Base-by-base conservation (phyloP, 176 grass and related monocot genomes). In the Metroxylon sagu region DNA sequence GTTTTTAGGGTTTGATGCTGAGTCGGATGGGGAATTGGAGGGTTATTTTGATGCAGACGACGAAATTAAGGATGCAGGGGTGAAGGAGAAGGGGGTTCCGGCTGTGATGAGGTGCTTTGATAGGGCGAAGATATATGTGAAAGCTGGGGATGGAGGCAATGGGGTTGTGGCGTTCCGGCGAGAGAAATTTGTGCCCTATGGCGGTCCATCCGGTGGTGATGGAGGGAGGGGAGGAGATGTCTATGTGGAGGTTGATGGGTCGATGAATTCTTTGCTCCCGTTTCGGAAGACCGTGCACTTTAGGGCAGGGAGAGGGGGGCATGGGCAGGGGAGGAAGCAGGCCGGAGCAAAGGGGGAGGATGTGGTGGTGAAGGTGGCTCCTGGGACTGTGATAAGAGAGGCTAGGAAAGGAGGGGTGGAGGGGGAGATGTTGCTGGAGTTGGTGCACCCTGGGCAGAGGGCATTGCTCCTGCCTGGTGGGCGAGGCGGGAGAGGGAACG, bases 21-120 rank as follows among this genome's bases (percentile, higher is more conserved):
- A 80, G 28, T 52, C 12, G 19, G 49, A 68, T 56, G 65, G 52
- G 16, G 65, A 56, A 3, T 21, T 56, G 57, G 30, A 25, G 5
- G 62, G 17, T 56, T 60, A 17, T 19, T 4, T 62, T 57, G 58
- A 81, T 16, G 69, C 31, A 16, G 51, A 79, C 12, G 26, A 70
- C 6, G 62, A 60, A 30, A 28, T 59, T 25, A 60, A 53, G 50
- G 65, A 71, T 2, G 83, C 43, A 1, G 86, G 85, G 21, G 65
- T 50, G 69, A 97, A 97, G 74, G 92, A 83, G 60, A 97, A 97
- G 58, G 87, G 87, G 17, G 86, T 97, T n/a, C 92, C 92, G 6
- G 86, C 92, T 7, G 87, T 97, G 66, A 97, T 97, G 92, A 85
- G 92, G 14, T 97, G 83, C 80, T 97, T 97, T 19, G 92, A 97